Evolutionary conservation across 1,284 basidiomycete species (phyloP), one percentile per base, ranked within the genome.

Genomic region (Cutaneotrichosporon dermatis): DNA sequence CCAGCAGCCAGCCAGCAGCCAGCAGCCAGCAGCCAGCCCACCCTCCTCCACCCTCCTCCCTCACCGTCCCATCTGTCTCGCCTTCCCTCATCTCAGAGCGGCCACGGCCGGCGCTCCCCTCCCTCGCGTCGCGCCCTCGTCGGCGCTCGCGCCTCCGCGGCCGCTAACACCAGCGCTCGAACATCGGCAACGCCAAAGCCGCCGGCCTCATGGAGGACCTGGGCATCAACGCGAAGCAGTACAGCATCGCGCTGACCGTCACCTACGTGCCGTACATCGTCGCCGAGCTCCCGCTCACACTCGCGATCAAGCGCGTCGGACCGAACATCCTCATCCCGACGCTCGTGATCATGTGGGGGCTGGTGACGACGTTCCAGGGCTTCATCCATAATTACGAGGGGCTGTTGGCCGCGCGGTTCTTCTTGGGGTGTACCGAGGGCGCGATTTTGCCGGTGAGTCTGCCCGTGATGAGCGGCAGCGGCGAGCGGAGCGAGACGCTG

Each of bases 401-500:
- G 12, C 76, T 88, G 1, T 56, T 87, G n/a, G 84, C 83, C 0
- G 82, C 87, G 34, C 80, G 86, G 3, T 77, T 88, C 66, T 83
- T 83, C 68, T 80, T 88, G 15, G 87, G 86, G 1, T 65, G 85
- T 0, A 85, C 83, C 63, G 86, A 87, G 77, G 85, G 86, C 50
- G 86, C 86, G 16, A 77, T 88, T 12, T 80, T 87, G 12, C 86
- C 86, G 3, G 85, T 85, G 15, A 15, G 55, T 40, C 0, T 25
- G 25, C 25, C 25, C 25, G 25, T 25, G 25, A 25, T 25, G 25
- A 25, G 25, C 25, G 25, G 25, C 25, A 25, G 25, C 25, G 25
- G 25, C 25, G 25, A 25, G 25, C 25, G 25, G 25, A 25, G 25
- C 25, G 25, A 25, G 25, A 25, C 25, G 25, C 25, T 25, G 25